Base-by-base conservation (phyloP, 2,329 filamentous ascomycete species). In the Diaporthe longicolla region DNA sequence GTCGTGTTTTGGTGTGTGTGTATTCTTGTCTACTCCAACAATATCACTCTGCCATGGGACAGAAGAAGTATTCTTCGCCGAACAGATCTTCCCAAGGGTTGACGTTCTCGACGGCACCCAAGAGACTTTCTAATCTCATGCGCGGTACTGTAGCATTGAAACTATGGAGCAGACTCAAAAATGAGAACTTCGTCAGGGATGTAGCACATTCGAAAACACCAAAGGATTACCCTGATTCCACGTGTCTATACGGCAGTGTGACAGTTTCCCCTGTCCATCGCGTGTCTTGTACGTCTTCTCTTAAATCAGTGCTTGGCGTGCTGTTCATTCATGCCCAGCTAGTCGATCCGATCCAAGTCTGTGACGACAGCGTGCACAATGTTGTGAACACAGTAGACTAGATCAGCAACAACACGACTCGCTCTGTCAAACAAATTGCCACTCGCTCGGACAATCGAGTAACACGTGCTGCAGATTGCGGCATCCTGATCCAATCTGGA, bases 321-420 rank as follows among this genome's bases (percentile, higher is more conserved):
- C 37, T n/a, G 32, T 13, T 10, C 43, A 32, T 37, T 24, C 21
- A 32, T 32, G 29, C 29, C 29, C 5, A 32, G 29, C 6, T 4
- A 8, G 45, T 37, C 6, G 13, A 21, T 43, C 40, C 40, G 40
- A 15, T 52, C 26, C 19, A 26, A 26, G 21, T 24, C n/a, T 66
- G 45, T 15, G 45, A 37, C 32, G 4, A 66, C 45, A 66, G 63
- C 63, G 4, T 50, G 29, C 21, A 21, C 45, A 24, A 29, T 50
- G 32, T 26, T 40, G 26, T 35, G n/a, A 40, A 35, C 26, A 40
- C 32, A 40, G 15, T 21, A 54, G n/a, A 17, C 52, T 26, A 54
- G 48, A n/a, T 68, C 63, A 54, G 37, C 63, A 15, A 26, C 7
- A 21, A 50, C 61, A 66, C 61, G 61, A 66, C 29, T 66, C 61